Evolutionary conservation across 495 filamentous ascomycete species (phyloP).

Genomic region (Neurospora sp.): DNA sequence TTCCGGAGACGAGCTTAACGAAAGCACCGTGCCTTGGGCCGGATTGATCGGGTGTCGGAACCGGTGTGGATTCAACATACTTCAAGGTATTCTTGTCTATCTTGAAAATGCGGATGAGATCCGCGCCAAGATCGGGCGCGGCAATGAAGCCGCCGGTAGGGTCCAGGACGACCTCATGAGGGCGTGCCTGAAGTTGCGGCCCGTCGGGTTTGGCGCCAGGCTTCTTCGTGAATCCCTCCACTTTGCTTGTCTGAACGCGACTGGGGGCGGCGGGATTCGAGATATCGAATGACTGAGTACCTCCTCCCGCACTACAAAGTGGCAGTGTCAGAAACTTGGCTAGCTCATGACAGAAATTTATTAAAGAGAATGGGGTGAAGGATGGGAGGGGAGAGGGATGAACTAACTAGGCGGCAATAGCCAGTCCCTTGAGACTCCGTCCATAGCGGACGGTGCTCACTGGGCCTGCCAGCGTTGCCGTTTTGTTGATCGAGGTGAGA

Average conservation of each 20-base stretch:
- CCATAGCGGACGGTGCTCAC: conserved; percentile 38
- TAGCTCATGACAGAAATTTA: not conserved
- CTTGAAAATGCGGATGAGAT: conserved; percentile 54
- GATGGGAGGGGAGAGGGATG: not conserved
- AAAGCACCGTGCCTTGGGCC: conserved; percentile 65
- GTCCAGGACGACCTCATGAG: conserved; percentile 54
- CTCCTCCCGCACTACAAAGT: conserved; percentile 11
- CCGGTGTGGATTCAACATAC: conserved; percentile 23
- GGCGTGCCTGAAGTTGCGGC: conserved; percentile 12
- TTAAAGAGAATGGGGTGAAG: not conserved
- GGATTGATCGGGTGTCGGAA: conserved; percentile 34
- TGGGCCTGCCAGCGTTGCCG: conserved; percentile 27
- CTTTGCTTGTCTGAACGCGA: no score
- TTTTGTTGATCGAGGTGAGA: conserved; percentile 25
- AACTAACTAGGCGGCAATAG: conserved; percentile 41
- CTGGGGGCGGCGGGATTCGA: conserved; percentile 18
- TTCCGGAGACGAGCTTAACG: conserved; percentile 32
- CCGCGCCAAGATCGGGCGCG: conserved; percentile 61
- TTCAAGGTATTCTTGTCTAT: conserved; percentile 34
- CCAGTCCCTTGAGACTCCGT: conserved; percentile 27
- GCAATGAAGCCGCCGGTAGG: conserved; percentile 55
- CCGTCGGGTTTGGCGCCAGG: no score
- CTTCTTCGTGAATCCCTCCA: no score
- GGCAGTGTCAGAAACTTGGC: conserved; percentile 1
- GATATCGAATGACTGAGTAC: conserved; percentile 15